phyloP scores from a whole-genome alignment of 768 basidiomycete genomes.

The Suillus placidus region DNA sequence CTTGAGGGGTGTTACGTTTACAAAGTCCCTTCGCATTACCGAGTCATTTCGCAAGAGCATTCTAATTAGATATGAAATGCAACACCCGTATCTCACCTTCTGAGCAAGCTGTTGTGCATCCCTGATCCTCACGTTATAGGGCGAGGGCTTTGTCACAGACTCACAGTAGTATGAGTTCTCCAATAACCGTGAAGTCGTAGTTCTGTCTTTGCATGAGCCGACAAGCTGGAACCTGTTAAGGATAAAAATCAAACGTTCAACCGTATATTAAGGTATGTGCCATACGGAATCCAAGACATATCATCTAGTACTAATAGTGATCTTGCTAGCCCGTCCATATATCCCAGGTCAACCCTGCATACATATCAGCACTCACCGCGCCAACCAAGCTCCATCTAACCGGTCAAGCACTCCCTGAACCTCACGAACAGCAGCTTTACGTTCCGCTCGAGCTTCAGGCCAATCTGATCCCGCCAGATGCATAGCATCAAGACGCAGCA shows the following conservation, averaged over 20 bases:
- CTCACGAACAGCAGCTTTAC: constrained; percentile 85
- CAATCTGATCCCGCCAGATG: constrained; percentile 67
- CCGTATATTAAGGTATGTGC: neutral
- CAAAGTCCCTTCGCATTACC: neutral
- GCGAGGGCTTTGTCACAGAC: too few relatives aligned
- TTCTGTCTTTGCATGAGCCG: neutral
- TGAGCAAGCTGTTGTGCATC: neutral
- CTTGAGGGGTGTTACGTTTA: neutral
- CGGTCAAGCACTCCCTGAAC: constrained; percentile 83
- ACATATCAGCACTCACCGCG: constrained; percentile 17
- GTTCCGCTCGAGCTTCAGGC: constrained; percentile 73
- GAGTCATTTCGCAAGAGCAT: neutral
- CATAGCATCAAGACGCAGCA: constrained; percentile 86
- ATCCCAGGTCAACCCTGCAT: neutral
- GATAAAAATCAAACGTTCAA: neutral
- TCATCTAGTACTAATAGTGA: constrained; percentile 1
- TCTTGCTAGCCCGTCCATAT: neutral
- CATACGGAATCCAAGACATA: neutral
- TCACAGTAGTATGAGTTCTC: too few relatives aligned
- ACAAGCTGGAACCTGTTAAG: neutral
- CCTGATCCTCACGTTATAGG: too few relatives aligned
- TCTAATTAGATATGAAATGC: neutral
- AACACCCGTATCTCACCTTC: neutral
- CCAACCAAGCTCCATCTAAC: constrained; percentile 72
- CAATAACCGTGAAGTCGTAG: too few relatives aligned